Evolutionary conservation across 2,329 filamentous ascomycete species (phyloP).

Genomic region (Sarocladiaceae sp.): DNA sequence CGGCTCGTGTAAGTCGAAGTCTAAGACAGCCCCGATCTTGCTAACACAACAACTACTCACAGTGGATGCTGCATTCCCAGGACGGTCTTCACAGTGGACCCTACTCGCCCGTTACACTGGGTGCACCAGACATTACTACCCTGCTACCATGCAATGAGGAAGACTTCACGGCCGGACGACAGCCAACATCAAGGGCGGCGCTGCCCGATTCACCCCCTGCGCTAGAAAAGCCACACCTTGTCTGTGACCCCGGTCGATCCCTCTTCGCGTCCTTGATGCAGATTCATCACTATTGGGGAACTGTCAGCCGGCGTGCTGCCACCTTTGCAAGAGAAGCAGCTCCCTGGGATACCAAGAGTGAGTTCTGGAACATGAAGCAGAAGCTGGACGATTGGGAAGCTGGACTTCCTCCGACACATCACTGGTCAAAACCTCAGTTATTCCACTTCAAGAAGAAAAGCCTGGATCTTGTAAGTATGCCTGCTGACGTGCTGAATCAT

Average conservation of each 20-base stretch:
- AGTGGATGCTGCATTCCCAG: constrained; percentile 59
- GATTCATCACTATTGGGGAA: constrained; percentile 50
- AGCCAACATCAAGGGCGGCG: constrained; percentile 47
- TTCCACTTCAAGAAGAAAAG: constrained; percentile 42
- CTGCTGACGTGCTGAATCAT: background rate
- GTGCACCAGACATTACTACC: constrained; percentile 49
- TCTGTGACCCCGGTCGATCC: constrained; percentile 40
- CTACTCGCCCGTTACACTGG: constrained; percentile 45
- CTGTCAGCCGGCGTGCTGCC: constrained; percentile 44
- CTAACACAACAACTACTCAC: background rate
- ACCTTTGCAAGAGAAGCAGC: constrained; percentile 36
- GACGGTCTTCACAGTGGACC: constrained; percentile 53
- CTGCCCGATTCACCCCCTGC: constrained; percentile 50
- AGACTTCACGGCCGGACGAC: constrained; percentile 43
- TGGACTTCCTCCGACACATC: constrained; percentile 41
- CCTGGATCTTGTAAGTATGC: constrained; percentile 43
- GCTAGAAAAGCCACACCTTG: constrained; percentile 38
- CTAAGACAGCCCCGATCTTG: background rate
- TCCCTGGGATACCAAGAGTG: constrained; percentile 44
- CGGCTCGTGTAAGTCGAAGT: background rate
- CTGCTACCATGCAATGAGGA: constrained; percentile 49
- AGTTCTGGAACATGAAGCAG: constrained; percentile 39
- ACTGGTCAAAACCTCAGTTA: constrained; percentile 39
- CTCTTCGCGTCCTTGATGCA: constrained; percentile 54
- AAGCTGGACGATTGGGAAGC: constrained; percentile 45